Evolutionary conservation across 805 yeast genomes (phyloP).

Genomic region (Starmerella vitae): DNA sequence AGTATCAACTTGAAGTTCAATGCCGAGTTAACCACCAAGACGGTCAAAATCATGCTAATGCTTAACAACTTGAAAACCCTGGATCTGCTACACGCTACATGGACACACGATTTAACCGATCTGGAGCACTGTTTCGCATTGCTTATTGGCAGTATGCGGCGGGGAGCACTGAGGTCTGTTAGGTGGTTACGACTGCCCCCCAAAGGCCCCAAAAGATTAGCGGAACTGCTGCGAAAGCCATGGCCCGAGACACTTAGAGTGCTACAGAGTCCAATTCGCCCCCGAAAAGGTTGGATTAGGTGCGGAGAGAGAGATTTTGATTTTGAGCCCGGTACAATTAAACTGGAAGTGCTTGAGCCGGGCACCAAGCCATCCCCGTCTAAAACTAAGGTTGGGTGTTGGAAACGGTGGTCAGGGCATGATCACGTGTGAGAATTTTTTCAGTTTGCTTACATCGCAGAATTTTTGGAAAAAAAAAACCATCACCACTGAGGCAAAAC

Average conservation of each 20-base stretch:
- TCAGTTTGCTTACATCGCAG: slow-evolving; percentile 7
- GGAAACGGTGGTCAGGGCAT: not conserved
- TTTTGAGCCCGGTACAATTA: not conserved
- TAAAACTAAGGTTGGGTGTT: not conserved
- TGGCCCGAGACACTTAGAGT: slow-evolving; percentile 9
- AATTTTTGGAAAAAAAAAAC: slow-evolving; percentile 3
- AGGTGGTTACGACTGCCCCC: slow-evolving; percentile 10
- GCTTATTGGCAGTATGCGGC: slow-evolving; percentile 5
- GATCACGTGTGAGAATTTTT: slow-evolving; percentile 1
- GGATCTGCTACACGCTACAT: slow-evolving; percentile 9
- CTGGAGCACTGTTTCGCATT: slow-evolving; percentile 4
- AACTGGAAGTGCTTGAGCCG: not conserved
- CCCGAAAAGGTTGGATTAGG: not conserved
- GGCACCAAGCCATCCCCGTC: not conserved
- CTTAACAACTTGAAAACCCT: not conserved
- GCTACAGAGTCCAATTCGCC: slow-evolving; percentile 13
- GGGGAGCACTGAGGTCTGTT: slow-evolving; percentile 6
- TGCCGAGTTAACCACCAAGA: no score
- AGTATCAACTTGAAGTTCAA: no score
- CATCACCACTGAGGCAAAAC: slow-evolving; percentile 5
- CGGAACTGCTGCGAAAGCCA: slow-evolving; percentile 1
- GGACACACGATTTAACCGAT: slow-evolving; percentile 9
- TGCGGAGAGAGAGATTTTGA: not conserved
- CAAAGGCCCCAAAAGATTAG: slow-evolving; percentile 9
- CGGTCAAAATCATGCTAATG: not conserved